These are phyloP conservation scores for Chondrostereum purpureum DNA, from an alignment of 1,284 basidiomycete genomes.

Conservation along the genomic window DNA sequence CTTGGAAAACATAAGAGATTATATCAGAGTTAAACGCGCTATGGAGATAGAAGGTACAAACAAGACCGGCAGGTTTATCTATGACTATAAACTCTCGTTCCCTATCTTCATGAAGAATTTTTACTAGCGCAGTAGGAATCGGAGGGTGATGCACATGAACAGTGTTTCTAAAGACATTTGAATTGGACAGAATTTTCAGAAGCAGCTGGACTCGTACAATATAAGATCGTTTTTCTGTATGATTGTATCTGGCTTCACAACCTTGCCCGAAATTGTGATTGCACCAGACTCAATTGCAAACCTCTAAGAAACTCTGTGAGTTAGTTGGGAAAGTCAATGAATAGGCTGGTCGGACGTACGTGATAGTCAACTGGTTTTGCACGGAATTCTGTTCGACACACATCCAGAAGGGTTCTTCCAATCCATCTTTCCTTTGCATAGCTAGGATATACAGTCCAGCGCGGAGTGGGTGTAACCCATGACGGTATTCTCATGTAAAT, in stretches of 20 bases:
- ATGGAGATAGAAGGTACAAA: slow-evolving; percentile 38
- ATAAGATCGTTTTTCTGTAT: slow-evolving; percentile 87
- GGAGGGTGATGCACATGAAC: slow-evolving; percentile 97
- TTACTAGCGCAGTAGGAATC: slow-evolving; percentile 81
- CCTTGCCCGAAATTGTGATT: slow-evolving; percentile 86
- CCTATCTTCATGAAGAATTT: slow-evolving; percentile 73
- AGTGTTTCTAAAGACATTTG: slow-evolving; percentile 58
- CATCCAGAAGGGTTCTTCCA: slow-evolving; percentile 77
- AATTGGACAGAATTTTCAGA: slow-evolving; percentile 6
- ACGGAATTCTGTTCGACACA: slow-evolving; percentile 85
- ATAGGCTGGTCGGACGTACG: slow-evolving; percentile 52
- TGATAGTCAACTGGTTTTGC: slow-evolving; percentile 91
- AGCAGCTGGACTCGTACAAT: slow-evolving; percentile 50
- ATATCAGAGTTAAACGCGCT: slow-evolving; percentile 9
- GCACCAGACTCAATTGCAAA: slow-evolving; percentile 93
- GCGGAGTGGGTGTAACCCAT: too few relatives aligned
- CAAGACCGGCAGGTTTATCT: slow-evolving; percentile 91
- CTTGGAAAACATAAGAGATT: slow-evolving; percentile 32
- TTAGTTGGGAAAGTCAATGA: slow-evolving; percentile 8
- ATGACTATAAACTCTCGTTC: slow-evolving; percentile 86
- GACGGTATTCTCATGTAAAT: too few relatives aligned
- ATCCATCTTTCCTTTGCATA: slow-evolving; percentile 92
- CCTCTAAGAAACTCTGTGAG: slow-evolving; percentile 51
- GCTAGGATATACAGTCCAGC: slow-evolving; percentile 83
- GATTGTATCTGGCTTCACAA: slow-evolving; percentile 75